Evolutionary conservation across 2,329 filamentous ascomycete genomes (phyloP), one percentile per base, ranked within the genome.

Genomic region (Clonostachys rosea): DNA sequence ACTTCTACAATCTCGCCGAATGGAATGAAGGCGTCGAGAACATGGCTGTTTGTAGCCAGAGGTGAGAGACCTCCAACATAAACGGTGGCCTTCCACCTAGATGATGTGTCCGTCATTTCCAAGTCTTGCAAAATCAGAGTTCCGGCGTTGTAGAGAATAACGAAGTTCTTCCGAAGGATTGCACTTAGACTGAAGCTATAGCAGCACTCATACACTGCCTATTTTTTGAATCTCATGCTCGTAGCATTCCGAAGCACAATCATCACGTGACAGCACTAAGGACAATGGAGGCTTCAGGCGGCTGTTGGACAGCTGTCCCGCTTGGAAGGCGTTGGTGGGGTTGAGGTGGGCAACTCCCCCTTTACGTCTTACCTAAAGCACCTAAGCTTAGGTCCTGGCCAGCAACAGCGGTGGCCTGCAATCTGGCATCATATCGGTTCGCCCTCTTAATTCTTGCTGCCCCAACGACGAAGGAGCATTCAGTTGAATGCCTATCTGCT

Each of bases 1-100:
- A 99, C 86, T 63, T 96, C 91, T 55, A 88, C 84, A 52, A 99
- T 92, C 65, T 96, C 92, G 61, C 95, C 94, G 66, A 99, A 99
- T 0, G 95, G 94, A 48, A 99, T 81, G 70, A 99, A 99, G 47
- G 91, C 91, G 59, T 95, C 89, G 58, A 91, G 86, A 42, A 99
- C 75, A 51, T 86, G 88, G 50, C 82, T 79, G 36, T 76, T 74
- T 12, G 86, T 92, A 49, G 95, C 91, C 45, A 83, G 77, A 52
- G 86, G 82, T 55, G 94, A 85, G 44, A 99, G 81, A 34, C 92
- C 92, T 52, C 91, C 91, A 45, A 99, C 89, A 63, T 95, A 95
- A 52, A 99, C 79, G 11, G 94, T 99, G 42, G 89, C 84, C 69
- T 96, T 96, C 69, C 92, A 85, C 52, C 92, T 84, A 44, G 87